phyloP scores from a whole-genome alignment of 176 grass and related monocot genomes.

The Carex pumila region DNA sequence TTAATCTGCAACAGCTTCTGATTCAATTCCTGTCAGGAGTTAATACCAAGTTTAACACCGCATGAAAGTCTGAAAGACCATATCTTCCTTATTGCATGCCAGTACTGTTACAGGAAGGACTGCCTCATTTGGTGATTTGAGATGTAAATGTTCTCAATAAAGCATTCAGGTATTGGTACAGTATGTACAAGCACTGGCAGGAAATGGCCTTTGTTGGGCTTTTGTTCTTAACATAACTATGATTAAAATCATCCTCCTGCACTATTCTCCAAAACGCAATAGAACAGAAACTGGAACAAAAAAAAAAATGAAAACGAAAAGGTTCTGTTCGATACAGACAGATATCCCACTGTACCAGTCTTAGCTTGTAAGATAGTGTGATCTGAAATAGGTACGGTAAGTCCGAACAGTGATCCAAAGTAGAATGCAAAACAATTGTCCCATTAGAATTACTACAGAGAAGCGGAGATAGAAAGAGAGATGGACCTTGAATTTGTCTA shows the following conservation, averaged over 20 bases:
- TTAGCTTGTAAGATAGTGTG: neutral
- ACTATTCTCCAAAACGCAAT: neutral
- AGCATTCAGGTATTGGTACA: neutral
- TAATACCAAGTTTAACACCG: neutral
- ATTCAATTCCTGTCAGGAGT: constrained; percentile 16
- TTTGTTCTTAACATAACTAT: neutral
- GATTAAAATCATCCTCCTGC: neutral
- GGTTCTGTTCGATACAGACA: neutral
- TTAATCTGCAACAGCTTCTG: constrained; percentile 16
- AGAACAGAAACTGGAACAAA: neutral
- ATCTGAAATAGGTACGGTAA: neutral
- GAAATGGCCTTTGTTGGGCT: neutral
- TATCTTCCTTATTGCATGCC: neutral
- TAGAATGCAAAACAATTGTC: neutral
- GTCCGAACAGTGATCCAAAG: neutral
- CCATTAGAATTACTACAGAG: neutral
- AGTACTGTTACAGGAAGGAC: neutral
- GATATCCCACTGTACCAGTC: neutral
- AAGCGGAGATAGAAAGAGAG: neutral
- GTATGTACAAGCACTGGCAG: neutral
- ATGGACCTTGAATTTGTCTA: constrained; percentile 10
- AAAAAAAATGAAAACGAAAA: neutral
- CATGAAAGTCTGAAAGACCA: neutral
- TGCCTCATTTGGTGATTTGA: neutral
- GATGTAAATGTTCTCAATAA: neutral